These are phyloP conservation scores for Gonapodya sp. DNA, from an alignment of 192 early-diverging fungal species.

Conservation along the genomic window DNA sequence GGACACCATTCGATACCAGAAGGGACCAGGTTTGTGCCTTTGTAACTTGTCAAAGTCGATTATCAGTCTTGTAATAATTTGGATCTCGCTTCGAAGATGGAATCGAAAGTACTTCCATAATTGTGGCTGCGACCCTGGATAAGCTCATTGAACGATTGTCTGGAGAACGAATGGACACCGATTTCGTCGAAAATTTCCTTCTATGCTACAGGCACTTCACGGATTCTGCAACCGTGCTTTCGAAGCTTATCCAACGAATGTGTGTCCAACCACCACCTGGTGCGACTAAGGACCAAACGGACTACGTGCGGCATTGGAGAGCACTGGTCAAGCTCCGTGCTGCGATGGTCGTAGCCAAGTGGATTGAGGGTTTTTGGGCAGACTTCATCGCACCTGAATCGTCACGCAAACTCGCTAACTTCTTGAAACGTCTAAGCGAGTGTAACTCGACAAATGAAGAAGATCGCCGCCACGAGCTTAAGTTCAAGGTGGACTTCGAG, in stretches of 20 bases:
- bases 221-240: neutral
- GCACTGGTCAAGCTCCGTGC: neutral
- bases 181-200: slow-evolving; percentile 5
- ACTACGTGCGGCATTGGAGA: slow-evolving; percentile 2
- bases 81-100: neutral
- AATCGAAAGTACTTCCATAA: neutral
- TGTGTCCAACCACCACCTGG: neutral
- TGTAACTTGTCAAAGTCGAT: neutral
- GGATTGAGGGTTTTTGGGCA: slow-evolving; percentile 9
- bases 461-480: neutral
- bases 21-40: neutral
- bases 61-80: neutral
- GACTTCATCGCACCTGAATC: neutral
- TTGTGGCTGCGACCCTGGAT: slow-evolving; percentile 6
- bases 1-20: neutral
- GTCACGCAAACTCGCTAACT: neutral
- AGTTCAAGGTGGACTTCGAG: neutral
- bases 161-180: neutral
- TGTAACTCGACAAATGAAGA: neutral
- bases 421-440: neutral
- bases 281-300: neutral
- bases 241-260: neutral
- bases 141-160: slow-evolving; percentile 10
- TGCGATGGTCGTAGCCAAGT: neutral
- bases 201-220: slow-evolving; percentile 7